Conservation (phyloP, 2,329 filamentous ascomycete species). For the Ilyonectria destructans region DNA sequence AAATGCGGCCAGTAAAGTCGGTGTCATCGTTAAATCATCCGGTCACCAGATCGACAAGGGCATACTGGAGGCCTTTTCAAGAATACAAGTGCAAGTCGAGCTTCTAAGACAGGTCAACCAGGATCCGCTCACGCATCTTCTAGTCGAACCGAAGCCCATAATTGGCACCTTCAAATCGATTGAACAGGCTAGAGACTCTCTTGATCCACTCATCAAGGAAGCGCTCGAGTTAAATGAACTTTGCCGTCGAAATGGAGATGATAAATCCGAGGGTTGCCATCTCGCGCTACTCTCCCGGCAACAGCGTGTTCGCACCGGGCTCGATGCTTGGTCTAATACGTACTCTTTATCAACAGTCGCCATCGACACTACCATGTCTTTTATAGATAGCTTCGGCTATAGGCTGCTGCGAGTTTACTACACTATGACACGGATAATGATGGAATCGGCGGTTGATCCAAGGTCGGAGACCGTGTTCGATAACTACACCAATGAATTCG, state of each 20-base stretch:
- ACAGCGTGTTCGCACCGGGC: slow-evolving; percentile 28
- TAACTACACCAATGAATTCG: slow-evolving; percentile 51
- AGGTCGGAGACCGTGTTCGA: slow-evolving; percentile 57
- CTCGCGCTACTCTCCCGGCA: slow-evolving; percentile 9
- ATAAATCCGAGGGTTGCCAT: not conserved
- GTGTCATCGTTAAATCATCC: slow-evolving; percentile 44
- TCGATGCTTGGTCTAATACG: slow-evolving; percentile 41
- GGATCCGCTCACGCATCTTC: slow-evolving; percentile 19
- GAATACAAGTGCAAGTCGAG: slow-evolving; percentile 50
- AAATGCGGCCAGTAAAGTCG: slow-evolving; percentile 7
- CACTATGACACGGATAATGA: slow-evolving; percentile 62
- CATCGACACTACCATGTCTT: slow-evolving; percentile 31
- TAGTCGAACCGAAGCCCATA: slow-evolving; percentile 12
- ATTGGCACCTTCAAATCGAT: slow-evolving; percentile 15
- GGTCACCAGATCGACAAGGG: slow-evolving; percentile 59
- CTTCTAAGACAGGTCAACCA: slow-evolving; percentile 41
- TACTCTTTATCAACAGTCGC: slow-evolving; percentile 46
- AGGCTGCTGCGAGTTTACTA: slow-evolving; percentile 58
- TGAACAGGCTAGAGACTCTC: slow-evolving; percentile 36
- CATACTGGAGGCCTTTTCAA: slow-evolving; percentile 56
- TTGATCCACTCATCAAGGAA: slow-evolving; percentile 42
- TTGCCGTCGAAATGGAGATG: slow-evolving; percentile 13
- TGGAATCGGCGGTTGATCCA: slow-evolving; percentile 50
- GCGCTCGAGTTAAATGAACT: slow-evolving; percentile 37
- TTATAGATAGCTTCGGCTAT: slow-evolving; percentile 41